phyloP scores from a whole-genome alignment of 139 green algal species.

The Ettlia oleoabundans region DNA sequence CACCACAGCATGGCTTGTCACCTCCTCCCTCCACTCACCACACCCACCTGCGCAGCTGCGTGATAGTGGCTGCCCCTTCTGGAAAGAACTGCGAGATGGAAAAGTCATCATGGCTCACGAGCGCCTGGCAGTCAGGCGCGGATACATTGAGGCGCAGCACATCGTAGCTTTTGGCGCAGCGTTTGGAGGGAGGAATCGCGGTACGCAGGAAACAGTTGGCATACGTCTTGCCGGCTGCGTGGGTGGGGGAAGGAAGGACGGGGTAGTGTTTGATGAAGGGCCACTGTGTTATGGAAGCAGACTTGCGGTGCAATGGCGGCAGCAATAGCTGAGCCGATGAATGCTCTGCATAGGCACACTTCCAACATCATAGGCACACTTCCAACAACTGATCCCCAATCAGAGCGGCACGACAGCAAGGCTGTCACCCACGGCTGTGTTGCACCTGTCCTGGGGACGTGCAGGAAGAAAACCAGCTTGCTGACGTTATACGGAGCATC shows the following conservation, averaged over 20 bases:
- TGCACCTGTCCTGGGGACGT: constrained; percentile 91
- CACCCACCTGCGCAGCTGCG: constrained; percentile 59
- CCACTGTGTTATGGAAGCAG: not conserved
- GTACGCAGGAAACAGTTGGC: constrained; percentile 86
- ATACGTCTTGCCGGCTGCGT: constrained; percentile 81
- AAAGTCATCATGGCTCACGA: constrained; percentile 91
- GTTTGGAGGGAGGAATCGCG: constrained; percentile 49
- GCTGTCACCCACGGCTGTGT: too few species aligned
- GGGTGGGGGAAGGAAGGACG: not conserved
- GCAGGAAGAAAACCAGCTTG: constrained; percentile 87
- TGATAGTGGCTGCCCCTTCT: constrained; percentile 52
- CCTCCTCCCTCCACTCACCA: too few species aligned
- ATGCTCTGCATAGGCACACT: not conserved
- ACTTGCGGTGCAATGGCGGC: not conserved
- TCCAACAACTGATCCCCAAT: not conserved
- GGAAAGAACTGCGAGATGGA: constrained; percentile 73
- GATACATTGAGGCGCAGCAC: constrained; percentile 74
- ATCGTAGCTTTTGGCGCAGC: constrained; percentile 88
- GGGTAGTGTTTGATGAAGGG: too few species aligned
- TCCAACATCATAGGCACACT: not conserved
- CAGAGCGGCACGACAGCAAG: not conserved
- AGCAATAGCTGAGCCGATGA: not conserved
- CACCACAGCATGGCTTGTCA: too few species aligned
- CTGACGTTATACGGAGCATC: constrained; percentile 37
- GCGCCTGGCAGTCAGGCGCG: constrained; percentile 70